Percentiles rank a stretch among this genome's conserved stretches.
Conservation (phyloP, 106 monocot genomes). For the Ottelia alismoides region DNA sequence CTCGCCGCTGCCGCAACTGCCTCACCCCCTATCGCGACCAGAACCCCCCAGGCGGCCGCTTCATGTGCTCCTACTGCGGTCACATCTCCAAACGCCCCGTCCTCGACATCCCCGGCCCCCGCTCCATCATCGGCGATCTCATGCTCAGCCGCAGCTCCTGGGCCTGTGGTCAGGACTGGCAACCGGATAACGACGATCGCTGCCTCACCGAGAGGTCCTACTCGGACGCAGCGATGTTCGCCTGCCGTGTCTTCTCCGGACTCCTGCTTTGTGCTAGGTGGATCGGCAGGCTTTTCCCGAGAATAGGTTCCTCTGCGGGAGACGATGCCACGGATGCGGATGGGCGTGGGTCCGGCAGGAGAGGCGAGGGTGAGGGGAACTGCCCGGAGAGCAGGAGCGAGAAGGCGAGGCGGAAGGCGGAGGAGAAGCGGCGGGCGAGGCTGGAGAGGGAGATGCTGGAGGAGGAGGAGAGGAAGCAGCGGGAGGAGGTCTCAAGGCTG, state of each 20-base stretch:
- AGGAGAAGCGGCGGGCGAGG: slow-evolving; percentile 82
- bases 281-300: slow-evolving; percentile 31
- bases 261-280: slow-evolving; percentile 29
- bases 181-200: slow-evolving; percentile 4
- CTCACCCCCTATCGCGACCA: slow-evolving; percentile 52
- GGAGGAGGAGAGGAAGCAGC: slow-evolving; percentile 90
- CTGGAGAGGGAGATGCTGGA: slow-evolving; percentile 89
- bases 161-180: slow-evolving; percentile 14
- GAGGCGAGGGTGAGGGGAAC: slow-evolving; percentile 32
- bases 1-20: slow-evolving; percentile 60
- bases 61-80: slow-evolving; percentile 77
- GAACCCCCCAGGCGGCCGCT: slow-evolving; percentile 48
- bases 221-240: slow-evolving; percentile 17
- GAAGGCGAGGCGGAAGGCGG: slow-evolving; percentile 82
- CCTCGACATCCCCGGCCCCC: slow-evolving; percentile 33
- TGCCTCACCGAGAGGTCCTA: slow-evolving; percentile 29
- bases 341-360: slow-evolving; percentile 27
- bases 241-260: slow-evolving; percentile 13
- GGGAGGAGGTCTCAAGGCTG: slow-evolving; percentile 83
- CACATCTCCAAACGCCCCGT: slow-evolving; percentile 62
- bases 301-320: slow-evolving; percentile 22
- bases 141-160: slow-evolving; percentile 10
- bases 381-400: slow-evolving; percentile 58
- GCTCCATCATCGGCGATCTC: slow-evolving; percentile 21
- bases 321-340: slow-evolving; percentile 30